These are phyloP conservation scores for Goniomonas avonlea DNA, from an alignment of 78 protist genomes.

Conservation along the genomic window DNA sequence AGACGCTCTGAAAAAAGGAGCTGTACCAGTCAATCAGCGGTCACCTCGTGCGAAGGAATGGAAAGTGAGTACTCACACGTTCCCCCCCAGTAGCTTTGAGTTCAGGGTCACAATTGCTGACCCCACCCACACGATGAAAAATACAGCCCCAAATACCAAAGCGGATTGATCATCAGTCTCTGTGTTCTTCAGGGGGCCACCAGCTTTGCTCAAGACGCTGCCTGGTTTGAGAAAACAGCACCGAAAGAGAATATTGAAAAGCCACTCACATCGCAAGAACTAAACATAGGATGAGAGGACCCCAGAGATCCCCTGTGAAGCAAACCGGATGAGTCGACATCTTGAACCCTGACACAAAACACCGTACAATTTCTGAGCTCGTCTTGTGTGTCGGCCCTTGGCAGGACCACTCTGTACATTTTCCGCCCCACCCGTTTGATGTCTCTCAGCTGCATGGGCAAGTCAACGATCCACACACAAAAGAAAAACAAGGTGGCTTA, in stretches of 20 bases:
- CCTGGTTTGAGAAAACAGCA: too few relatives aligned
- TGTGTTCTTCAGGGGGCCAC: too few relatives aligned
- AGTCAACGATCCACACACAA: not conserved
- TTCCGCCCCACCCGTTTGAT: not conserved
- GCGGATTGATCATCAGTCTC: slow-evolving; percentile 49
- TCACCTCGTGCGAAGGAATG: not conserved
- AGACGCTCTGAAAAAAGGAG: slow-evolving; percentile 85
- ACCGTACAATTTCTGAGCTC: not conserved
- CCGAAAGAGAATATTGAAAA: not conserved
- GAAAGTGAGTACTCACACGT: not conserved
- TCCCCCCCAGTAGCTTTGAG: slow-evolving; percentile 74
- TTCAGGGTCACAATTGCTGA: slow-evolving; percentile 81
- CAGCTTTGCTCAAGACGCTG: too few relatives aligned
- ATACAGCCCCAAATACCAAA: slow-evolving; percentile 72
- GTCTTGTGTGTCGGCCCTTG: too few relatives aligned
- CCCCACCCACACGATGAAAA: slow-evolving; percentile 81
- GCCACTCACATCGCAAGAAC: slow-evolving; percentile 55
- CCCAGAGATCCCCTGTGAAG: slow-evolving; percentile 79
- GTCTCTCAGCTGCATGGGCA: too few relatives aligned
- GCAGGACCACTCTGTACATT: not conserved
- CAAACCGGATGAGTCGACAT: not conserved
- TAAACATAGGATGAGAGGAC: slow-evolving; percentile 79
- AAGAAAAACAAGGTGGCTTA: not conserved
- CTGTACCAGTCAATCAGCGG: slow-evolving; percentile 11
- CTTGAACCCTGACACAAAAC: not conserved